Percentiles rank a stretch among this genome's conserved stretches.
These are phyloP conservation scores for Neoascochyta sp. DNA, from an alignment of 2,329 filamentous ascomycete species.

Conservation along the genomic window DNA sequence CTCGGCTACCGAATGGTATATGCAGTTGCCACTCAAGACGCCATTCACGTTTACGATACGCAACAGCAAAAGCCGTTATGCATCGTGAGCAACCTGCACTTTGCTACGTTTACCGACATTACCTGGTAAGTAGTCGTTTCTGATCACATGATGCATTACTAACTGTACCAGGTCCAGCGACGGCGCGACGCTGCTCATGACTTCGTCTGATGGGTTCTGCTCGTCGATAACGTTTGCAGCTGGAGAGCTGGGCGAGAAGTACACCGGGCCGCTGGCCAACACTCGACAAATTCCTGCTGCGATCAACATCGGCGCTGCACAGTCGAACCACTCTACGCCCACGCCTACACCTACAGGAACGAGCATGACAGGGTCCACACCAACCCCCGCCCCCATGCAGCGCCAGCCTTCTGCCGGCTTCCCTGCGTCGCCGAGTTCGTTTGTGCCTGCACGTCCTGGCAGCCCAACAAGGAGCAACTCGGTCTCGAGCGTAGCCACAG, in stretches of 20 bases:
- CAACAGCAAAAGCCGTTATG: constrained; percentile 93
- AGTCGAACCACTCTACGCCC: constrained; percentile 60
- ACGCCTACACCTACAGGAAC: constrained; percentile 66
- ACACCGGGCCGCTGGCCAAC: constrained; percentile 60
- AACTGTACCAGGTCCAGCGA: constrained; percentile 62
- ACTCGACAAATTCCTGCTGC: constrained; percentile 35
- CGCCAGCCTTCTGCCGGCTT: constrained; percentile 51
- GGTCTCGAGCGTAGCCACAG: constrained; percentile 72
- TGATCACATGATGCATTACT: neutral
- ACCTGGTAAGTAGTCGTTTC: constrained; percentile 66
- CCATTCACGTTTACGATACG: constrained; percentile 91
- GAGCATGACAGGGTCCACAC: constrained; percentile 55
- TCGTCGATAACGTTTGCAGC: constrained; percentile 80
- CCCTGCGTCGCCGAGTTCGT: constrained; percentile 56
- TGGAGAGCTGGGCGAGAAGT: constrained; percentile 79
- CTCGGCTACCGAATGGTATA: constrained; percentile 93
- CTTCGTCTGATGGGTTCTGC: constrained; percentile 98
- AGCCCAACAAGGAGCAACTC: constrained; percentile 86
- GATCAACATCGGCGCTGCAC: constrained; percentile 42
- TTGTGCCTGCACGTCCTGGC: constrained; percentile 58
- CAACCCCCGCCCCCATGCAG: constrained; percentile 53
- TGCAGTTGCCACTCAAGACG: constrained; percentile 94
- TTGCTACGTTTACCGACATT: constrained; percentile 93
- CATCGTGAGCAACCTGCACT: constrained; percentile 94
- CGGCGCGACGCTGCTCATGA: constrained; percentile 78